A percentile compares a stretch with the other conserved stretches of the same genome.
Evolutionary conservation across 768 basidiomycete genomes (phyloP).

Genomic region (Tulasnella sp.): DNA sequence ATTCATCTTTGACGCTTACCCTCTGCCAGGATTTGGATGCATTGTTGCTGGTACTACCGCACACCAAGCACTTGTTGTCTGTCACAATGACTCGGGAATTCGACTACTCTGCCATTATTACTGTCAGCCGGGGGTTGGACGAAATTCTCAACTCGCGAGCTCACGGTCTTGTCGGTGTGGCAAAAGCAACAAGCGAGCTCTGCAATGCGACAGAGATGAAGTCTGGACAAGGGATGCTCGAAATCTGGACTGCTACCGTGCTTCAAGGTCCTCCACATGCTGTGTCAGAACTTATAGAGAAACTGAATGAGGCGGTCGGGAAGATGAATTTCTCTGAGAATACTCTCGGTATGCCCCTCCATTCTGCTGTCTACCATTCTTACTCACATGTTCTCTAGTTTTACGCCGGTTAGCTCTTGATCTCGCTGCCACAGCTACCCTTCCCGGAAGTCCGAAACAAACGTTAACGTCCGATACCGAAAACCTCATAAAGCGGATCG

Average conservation of each 20-base stretch:
- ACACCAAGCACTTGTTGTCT: background rate
- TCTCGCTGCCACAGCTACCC: too few relatives aligned
- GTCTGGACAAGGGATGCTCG: slow-evolving; percentile 57
- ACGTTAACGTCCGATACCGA: too few relatives aligned
- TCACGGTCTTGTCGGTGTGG: slow-evolving; percentile 22
- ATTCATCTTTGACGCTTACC: background rate
- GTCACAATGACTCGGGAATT: background rate
- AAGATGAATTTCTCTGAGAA: too few relatives aligned
- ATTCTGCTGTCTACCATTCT: too few relatives aligned
- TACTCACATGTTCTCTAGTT: too few relatives aligned
- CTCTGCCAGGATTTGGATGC: background rate
- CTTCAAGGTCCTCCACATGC: slow-evolving; percentile 27
- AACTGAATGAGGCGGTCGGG: too few relatives aligned
- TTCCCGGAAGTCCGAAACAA: too few relatives aligned
- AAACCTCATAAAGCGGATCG: too few relatives aligned
- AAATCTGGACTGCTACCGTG: slow-evolving; percentile 49
- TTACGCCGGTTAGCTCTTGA: too few relatives aligned
- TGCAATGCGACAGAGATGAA: slow-evolving; percentile 42
- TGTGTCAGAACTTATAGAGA: background rate
- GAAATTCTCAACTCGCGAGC: too few relatives aligned
- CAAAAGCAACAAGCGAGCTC: slow-evolving; percentile 34
- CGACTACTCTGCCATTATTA: slow-evolving; percentile 11
- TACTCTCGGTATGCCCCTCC: too few relatives aligned
- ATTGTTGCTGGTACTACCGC: background rate
- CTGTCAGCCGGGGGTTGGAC: background rate